Percentiles rank a stretch among this genome's conserved stretches.
Evolutionary conservation across 1,284 basidiomycete species (phyloP).

Genomic region (Heterobasidion parviporum): DNA sequence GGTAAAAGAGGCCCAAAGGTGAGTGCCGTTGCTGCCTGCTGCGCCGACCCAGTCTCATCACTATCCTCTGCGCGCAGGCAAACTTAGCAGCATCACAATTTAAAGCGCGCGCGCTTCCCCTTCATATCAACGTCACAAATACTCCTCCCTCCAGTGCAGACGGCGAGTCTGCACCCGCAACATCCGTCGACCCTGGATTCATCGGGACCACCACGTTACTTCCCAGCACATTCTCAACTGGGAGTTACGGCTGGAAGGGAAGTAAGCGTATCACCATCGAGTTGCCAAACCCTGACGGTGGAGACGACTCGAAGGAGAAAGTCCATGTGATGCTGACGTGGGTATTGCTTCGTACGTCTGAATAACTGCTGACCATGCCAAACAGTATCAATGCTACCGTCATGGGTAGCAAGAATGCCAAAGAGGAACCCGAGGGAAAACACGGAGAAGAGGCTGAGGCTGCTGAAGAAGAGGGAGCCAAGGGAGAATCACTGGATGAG

Average conservation of each 20-base stretch:
- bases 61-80: background rate
- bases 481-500: conserved; percentile 3
- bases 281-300: conserved; percentile 40
- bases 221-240: conserved; percentile 56
- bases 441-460: conserved; percentile 18
- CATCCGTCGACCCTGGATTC: conserved; percentile 48
- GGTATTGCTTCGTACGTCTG: conserved; percentile 19
- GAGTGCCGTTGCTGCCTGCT: conserved; percentile 14
- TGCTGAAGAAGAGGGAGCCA: conserved; percentile 12
- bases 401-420: conserved; percentile 59
- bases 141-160: conserved; percentile 45
- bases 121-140: conserved; percentile 63
- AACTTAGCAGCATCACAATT: conserved; percentile 42
- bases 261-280: conserved; percentile 60
- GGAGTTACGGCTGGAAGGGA: conserved; percentile 79
- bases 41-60: background rate
- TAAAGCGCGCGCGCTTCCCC: conserved; percentile 54
- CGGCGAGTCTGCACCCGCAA: conserved; percentile 24
- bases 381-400: conserved; percentile 71
- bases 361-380: background rate
- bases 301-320: conserved; percentile 48
- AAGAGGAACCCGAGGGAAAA: conserved; percentile 24
- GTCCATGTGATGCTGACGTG: conserved; percentile 72
- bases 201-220: conserved; percentile 49
- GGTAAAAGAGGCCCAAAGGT: conserved; percentile 13